Base-by-base conservation (phyloP, 106 monocot species). In the Dendrobium huoshanense region DNA sequence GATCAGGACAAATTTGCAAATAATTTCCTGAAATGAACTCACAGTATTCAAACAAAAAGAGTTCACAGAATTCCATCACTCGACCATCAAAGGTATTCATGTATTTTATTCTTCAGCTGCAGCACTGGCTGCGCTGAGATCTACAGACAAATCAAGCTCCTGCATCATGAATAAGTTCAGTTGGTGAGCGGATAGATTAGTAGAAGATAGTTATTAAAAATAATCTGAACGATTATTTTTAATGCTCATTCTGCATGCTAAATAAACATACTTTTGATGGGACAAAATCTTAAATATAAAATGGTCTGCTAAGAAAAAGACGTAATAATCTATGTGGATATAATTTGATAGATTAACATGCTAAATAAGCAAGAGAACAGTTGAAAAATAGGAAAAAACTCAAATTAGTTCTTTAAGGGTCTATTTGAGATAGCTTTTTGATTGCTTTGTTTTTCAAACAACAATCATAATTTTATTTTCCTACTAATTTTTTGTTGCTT, bases 101-200 rank as follows among this genome's bases (percentile, higher is more conserved):
- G 13, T n/a, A 67, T 67, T 82, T 85, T 83, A 79, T 77, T 87
- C 80, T 83, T 91, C 90, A 59, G 87, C 51, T 75, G 89, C 81
- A 82, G 91, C 93, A 83, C 87, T 94, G 27, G 91, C 93, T 82
- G 89, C 94, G 31, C 94, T 91, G 51, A 89, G 84, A 83, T 91
- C 94, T 67, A 89, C 94, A 51, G 79, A 75, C 77, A 94, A 81
- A 79, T 94, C 86, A 77, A 89, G 82, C 41, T 82, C 91, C 91
- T 94, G 87, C 42, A 55, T 3, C 78, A 85, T 41, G 27, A 24
- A 55, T 19, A 19, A 29, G 51, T n/a, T 58, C n/a, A 58, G n/a
- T 45, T 45, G 45, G 45, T 45, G 8, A 45, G 45, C 45, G 9
- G 8, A 45, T 45, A 45, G 45, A 45, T 45, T 45, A 45, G 45